Evolutionary conservation across 2,329 filamentous ascomycete genomes (phyloP), one percentile per base, ranked within the genome.

Genomic region (Aschersonia sp.): DNA sequence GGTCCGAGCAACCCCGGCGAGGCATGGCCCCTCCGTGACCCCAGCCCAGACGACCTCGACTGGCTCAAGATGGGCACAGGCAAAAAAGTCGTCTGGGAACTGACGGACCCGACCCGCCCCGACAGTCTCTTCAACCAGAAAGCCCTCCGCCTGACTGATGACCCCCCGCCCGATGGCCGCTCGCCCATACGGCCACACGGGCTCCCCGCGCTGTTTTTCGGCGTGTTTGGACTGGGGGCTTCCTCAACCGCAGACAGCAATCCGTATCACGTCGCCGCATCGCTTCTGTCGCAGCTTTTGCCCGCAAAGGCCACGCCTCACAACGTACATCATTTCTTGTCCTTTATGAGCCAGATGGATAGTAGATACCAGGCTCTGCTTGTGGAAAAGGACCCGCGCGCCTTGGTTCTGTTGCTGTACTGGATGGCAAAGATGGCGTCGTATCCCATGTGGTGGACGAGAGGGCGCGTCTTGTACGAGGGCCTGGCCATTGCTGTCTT

Each of bases 1-100:
- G 68, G 73, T 33, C 61, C 63, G 1, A 50, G 55, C 40, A n/a
- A 42, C 9, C 62, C 73, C 0, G 59, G 69, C 45, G 58, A 73
- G 47, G 65, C 72, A 2, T 83, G 78, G 78, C 79, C 79, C 0
- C 60, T 83, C 2, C 70, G 66, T 39, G 52, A 60, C 2, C 57
- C 63, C 0, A 62, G 62, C 0, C 50, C 62, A 1, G 55, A 45
- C 1, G 74, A 80, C 51, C 62, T 82, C 1, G 67, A 75, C 54
- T 83, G 78, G 79, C 56, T 82, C 2, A 71, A 65, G 45, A 68
- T 82, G 57, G 47, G 65, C 68, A 12, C 14, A 32, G 35, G 35
- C 44, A 46, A 46, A 11, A 46, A 30, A 33, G 44, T 41, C 4
- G 63, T 81, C 1, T 79, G 71, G 69, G 56, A 66, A 2, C 56